Conservation (phyloP, 352 stramenopile genomes). For the Phytophthora nicotianae region DNA sequence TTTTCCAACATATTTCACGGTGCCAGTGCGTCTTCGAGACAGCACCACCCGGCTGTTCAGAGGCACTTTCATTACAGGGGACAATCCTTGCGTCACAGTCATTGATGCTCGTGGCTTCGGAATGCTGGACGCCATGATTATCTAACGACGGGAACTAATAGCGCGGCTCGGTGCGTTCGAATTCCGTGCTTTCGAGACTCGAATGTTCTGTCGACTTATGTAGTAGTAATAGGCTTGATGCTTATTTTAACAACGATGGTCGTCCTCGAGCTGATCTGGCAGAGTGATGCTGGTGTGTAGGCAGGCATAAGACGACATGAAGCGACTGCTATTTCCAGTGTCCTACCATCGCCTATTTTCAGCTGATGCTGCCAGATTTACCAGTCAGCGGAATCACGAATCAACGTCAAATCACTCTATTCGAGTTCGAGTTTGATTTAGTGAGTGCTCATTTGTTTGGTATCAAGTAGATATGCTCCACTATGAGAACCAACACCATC, state of each 20-base stretch:
- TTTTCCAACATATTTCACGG: constrained; percentile 68
- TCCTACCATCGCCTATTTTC: constrained; percentile 13
- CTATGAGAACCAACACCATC: no score
- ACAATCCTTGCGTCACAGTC: constrained; percentile 21
- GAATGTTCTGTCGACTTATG: constrained; percentile 20
- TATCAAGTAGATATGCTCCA: no score
- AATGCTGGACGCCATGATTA: constrained; percentile 39
- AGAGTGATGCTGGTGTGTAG: constrained; percentile 6
- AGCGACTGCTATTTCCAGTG: constrained; percentile 28
- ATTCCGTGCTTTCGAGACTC: constrained; percentile 17
- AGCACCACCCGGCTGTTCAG: constrained; percentile 63
- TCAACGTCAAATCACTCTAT: no score
- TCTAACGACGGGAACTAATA: neutral
- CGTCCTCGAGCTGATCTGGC: constrained; percentile 20
- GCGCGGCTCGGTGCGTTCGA: neutral
- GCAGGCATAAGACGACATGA: constrained; percentile 23
- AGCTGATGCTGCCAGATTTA: neutral
- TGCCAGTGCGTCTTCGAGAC: constrained; percentile 54
- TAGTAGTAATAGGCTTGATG: neutral
- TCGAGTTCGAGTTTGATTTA: no score
- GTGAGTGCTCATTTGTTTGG: no score
- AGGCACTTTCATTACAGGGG: constrained; percentile 49
- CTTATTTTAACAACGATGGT: constrained; percentile 20
- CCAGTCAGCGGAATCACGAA: no score
- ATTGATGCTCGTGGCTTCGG: constrained; percentile 34